phyloP scores from a whole-genome alignment of 2,329 filamentous ascomycete genomes.

The Pseudogymnoascus sp. region DNA sequence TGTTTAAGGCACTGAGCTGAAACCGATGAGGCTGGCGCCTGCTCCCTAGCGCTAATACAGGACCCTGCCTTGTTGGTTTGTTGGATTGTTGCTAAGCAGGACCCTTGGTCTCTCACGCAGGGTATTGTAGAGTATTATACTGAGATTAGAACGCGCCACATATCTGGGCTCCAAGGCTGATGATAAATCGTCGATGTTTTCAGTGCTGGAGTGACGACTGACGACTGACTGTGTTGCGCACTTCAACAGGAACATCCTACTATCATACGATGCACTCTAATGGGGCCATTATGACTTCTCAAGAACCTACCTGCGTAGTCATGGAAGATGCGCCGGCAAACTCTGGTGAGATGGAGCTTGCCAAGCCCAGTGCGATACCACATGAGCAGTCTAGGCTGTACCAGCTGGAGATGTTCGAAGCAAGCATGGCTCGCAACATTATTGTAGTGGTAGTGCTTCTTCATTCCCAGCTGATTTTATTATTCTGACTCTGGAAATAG shows the following conservation, averaged over 20 bases:
- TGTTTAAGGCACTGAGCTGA: slow-evolving; percentile 33
- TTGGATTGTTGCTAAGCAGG: neutral
- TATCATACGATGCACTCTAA: neutral
- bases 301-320: neutral
- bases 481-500: slow-evolving; percentile 33
- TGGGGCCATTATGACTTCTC: neutral
- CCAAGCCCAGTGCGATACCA: neutral
- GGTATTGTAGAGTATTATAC: neutral
- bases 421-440: slow-evolving; percentile 60
- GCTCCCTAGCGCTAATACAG: neutral
- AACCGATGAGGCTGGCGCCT: neutral
- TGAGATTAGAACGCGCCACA: neutral
- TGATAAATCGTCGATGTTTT: neutral
- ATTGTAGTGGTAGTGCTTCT: slow-evolving; percentile 54
- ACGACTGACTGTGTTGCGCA: neutral
- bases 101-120: neutral
- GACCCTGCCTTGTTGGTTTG: neutral
- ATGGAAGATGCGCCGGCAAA: neutral
- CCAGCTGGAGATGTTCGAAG: slow-evolving; percentile 68
- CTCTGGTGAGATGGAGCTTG: neutral
- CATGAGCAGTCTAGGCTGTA: slow-evolving; percentile 36
- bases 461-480: neutral
- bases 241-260: neutral
- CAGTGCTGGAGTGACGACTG: neutral
- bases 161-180: neutral